A percentile compares a stretch with the other conserved stretches of the same genome.
These are phyloP conservation scores for Lycium ferocissimum DNA, from an alignment of 257 asterid species.

Conservation along the genomic window DNA sequence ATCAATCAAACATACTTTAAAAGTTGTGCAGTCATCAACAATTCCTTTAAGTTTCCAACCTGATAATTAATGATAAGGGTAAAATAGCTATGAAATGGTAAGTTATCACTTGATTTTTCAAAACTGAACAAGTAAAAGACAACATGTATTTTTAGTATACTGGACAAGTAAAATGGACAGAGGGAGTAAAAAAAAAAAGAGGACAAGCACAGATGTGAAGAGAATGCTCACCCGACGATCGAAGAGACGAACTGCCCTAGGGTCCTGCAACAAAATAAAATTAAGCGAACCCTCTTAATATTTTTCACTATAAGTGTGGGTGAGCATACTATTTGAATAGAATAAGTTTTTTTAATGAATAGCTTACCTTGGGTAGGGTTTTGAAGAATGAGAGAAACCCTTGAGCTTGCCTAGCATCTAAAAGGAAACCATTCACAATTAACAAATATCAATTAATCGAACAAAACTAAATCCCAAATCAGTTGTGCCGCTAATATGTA, in stretches of 20 bases:
- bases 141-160: too few relatives aligned
- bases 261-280: slow-evolving; percentile 67
- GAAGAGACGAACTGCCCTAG: slow-evolving; percentile 86
- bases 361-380: slow-evolving; percentile 68
- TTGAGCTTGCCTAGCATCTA: slow-evolving; percentile 98
- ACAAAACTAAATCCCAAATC: slow-evolving; percentile 21
- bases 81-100: too few relatives aligned
- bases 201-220: background rate
- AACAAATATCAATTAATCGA: background rate
- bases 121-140: too few relatives aligned
- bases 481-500: background rate
- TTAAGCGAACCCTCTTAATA: background rate
- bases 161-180: too few relatives aligned
- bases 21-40: too few relatives aligned
- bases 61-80: too few relatives aligned
- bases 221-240: slow-evolving; percentile 86
- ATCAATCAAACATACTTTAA: too few relatives aligned
- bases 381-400: slow-evolving; percentile 93
- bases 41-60: too few relatives aligned
- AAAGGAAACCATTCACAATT: slow-evolving; percentile 24
- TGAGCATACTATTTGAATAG: background rate
- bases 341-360: too few relatives aligned
- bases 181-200: too few relatives aligned
- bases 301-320: background rate
- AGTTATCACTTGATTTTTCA: too few relatives aligned